A percentile compares a stretch with the other conserved stretches of the same genome.
Evolutionary conservation across 2,329 filamentous ascomycete species (phyloP).

Genomic region (Monosporascus sp.): DNA sequence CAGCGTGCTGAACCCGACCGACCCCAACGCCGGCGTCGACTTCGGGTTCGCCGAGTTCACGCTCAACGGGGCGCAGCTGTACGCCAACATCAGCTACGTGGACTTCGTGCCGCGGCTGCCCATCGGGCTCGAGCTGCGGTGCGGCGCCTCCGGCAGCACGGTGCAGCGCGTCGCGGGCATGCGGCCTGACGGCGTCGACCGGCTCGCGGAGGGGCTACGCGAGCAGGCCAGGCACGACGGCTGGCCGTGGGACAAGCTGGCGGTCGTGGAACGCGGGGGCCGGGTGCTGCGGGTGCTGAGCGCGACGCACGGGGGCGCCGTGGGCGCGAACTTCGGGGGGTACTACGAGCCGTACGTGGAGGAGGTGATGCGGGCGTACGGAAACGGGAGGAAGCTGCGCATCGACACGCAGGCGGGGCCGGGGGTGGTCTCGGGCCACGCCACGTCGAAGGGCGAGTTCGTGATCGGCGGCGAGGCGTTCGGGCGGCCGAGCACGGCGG

Average conservation of each 20-base stretch:
- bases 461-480: slow-evolving; percentile 41
- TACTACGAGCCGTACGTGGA: slow-evolving; percentile 41
- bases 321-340: slow-evolving; percentile 37
- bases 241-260: slow-evolving; percentile 56
- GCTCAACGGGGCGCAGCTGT: slow-evolving; percentile 50
- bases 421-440: slow-evolving; percentile 48
- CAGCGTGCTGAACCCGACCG: slow-evolving; percentile 57
- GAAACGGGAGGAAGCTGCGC: slow-evolving; percentile 32
- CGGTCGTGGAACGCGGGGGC: slow-evolving; percentile 24
- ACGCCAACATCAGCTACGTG: slow-evolving; percentile 61
- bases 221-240: slow-evolving; percentile 52
- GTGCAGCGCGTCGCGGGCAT: slow-evolving; percentile 54
- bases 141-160: slow-evolving; percentile 26
- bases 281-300: slow-evolving; percentile 36
- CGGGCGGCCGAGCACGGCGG: slow-evolving; percentile 48
- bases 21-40: slow-evolving; percentile 46
- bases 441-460: slow-evolving; percentile 35
- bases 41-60: slow-evolving; percentile 61
- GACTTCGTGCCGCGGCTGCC: slow-evolving; percentile 58
- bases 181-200: slow-evolving; percentile 48
- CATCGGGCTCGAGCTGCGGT: slow-evolving; percentile 45
- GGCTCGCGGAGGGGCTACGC: slow-evolving; percentile 47
- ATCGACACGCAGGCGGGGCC: slow-evolving; percentile 61
- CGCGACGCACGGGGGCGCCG: slow-evolving; percentile 38
- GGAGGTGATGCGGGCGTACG: slow-evolving; percentile 32